Percentiles rank a stretch among this genome's conserved stretches.
Evolutionary conservation across 2,329 filamentous ascomycete species (phyloP).

Genomic region (Scorias spongiosa): DNA sequence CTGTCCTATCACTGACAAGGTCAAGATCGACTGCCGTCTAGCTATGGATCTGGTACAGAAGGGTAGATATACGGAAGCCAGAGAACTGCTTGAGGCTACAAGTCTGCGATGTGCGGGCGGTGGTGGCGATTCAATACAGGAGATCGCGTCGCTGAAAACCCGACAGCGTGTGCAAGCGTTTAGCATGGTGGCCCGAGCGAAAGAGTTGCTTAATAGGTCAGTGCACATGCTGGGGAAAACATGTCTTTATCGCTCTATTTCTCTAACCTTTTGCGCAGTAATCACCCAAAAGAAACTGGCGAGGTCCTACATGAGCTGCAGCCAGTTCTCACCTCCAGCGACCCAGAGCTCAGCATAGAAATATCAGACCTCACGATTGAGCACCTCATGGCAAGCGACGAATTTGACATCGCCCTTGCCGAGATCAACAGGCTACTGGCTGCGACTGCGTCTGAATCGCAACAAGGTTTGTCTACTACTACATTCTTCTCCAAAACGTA

Average conservation of each 20-base stretch:
- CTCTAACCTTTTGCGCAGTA: too few relatives aligned
- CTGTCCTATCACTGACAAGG: conserved; percentile 58
- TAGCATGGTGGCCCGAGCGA: conserved; percentile 43
- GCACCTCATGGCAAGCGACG: neutral
- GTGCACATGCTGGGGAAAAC: neutral
- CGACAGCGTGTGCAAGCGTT: conserved; percentile 59
- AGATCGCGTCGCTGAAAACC: conserved; percentile 58
- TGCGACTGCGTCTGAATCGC: neutral
- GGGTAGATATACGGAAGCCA: conserved; percentile 57
- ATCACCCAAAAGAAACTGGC: too few relatives aligned
- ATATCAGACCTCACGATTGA: neutral
- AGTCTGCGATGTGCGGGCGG: conserved; percentile 26
- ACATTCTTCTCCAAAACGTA: neutral
- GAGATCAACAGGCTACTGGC: neutral
- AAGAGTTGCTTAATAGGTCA: neutral
- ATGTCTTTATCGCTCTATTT: too few relatives aligned
- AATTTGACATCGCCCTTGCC: neutral
- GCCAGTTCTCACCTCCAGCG: neutral
- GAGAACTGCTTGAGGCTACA: conserved; percentile 43
- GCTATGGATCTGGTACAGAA: conserved; percentile 50
- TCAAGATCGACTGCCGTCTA: conserved; percentile 58
- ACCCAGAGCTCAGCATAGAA: neutral
- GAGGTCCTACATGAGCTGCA: neutral
- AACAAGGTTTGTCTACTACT: neutral
- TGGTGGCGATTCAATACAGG: conserved; percentile 17